These are phyloP conservation scores for Telfairia occidentalis DNA, from an alignment of 331 rosid species.

Conservation along the genomic window DNA sequence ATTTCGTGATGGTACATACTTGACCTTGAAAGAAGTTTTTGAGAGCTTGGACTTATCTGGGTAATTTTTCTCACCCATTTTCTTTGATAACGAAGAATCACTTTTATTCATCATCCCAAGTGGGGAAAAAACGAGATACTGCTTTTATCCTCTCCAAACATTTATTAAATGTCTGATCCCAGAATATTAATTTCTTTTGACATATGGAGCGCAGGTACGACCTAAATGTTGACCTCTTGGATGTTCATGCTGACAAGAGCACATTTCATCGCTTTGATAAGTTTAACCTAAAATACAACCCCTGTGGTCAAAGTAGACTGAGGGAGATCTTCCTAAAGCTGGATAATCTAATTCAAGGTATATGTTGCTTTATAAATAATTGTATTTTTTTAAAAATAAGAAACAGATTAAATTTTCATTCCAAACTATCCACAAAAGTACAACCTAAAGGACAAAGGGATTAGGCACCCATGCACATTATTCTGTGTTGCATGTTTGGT, in stretches of 20 bases:
- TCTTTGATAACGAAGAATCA: background rate
- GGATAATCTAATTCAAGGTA: slow-evolving; percentile 98
- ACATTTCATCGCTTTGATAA: slow-evolving; percentile 98
- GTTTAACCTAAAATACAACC: slow-evolving; percentile 92
- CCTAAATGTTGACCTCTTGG: slow-evolving; percentile 96
- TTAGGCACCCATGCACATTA: too few relatives aligned
- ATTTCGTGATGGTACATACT: slow-evolving; percentile 94
- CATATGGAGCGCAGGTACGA: slow-evolving; percentile 55
- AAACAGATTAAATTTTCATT: too few relatives aligned
- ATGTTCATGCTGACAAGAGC: slow-evolving; percentile 99
- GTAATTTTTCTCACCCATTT: slow-evolving; percentile 23
- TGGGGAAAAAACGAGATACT: background rate
- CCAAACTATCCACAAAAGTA: too few relatives aligned
- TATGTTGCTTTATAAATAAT: slow-evolving; percentile 2
- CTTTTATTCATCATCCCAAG: slow-evolving; percentile 1
- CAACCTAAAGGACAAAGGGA: too few relatives aligned
- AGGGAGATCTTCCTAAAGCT: slow-evolving; percentile 93
- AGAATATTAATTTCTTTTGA: slow-evolving; percentile 15
- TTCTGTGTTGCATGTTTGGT: background rate
- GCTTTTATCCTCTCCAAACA: background rate
- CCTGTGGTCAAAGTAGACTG: slow-evolving; percentile 99
- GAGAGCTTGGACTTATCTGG: slow-evolving; percentile 91
- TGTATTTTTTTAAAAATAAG: too few relatives aligned
- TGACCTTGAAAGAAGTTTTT: slow-evolving; percentile 91
- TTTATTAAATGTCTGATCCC: background rate